phyloP scores from a whole-genome alignment of 225 moss, liverwort and hornwort genomes.

The Neckera pumila region DNA sequence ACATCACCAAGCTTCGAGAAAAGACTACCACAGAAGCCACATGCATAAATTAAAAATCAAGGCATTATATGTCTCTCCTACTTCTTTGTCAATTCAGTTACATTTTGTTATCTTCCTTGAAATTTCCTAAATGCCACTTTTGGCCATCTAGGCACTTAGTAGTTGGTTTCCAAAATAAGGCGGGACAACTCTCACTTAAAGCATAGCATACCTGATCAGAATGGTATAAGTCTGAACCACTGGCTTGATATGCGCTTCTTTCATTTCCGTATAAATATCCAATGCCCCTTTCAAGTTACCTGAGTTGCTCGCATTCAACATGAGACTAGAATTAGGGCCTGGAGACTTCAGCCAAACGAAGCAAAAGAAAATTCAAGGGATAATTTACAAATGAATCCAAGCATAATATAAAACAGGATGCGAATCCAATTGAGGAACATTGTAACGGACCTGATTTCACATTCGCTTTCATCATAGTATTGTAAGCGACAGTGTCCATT shows the following conservation, averaged over 20 bases:
- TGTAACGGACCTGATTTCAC: constrained; percentile 46
- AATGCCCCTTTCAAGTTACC: constrained; percentile 65
- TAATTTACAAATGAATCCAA: not conserved
- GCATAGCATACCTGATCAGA: constrained; percentile 56
- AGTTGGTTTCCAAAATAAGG: not conserved
- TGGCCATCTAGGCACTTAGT: not conserved
- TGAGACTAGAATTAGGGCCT: not conserved
- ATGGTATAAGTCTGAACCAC: constrained; percentile 71
- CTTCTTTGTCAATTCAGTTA: not conserved
- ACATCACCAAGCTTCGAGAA: constrained; percentile 43
- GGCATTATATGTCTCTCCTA: not conserved
- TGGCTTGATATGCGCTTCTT: constrained; percentile 33
- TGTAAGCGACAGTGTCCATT: constrained; percentile 78
- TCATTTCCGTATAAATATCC: constrained; percentile 52
- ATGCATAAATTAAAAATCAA: not conserved
- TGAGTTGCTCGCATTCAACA: constrained; percentile 9
- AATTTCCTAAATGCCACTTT: not conserved
- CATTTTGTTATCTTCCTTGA: not conserved
- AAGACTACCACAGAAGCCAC: constrained; percentile 11
- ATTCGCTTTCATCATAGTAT: constrained; percentile 68
- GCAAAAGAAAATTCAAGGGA: not conserved
- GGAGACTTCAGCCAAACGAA: not conserved
- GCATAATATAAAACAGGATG: not conserved
- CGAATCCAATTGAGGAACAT: not conserved
- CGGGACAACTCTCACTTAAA: not conserved